Evolutionary conservation across 1,139 yeast genomes (phyloP).

Genomic region (Diutina siamensis): DNA sequence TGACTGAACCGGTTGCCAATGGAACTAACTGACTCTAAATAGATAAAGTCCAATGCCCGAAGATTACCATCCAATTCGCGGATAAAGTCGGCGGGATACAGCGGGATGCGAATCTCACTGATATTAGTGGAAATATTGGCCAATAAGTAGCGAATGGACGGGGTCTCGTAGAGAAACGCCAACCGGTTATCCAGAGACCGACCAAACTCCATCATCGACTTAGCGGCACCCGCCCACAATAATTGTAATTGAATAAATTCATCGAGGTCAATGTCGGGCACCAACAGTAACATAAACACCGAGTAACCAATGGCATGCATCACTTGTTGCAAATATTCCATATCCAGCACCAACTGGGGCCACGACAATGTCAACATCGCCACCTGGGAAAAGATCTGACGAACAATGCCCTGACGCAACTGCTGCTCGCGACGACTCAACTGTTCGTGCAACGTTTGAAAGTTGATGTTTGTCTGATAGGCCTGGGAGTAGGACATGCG

Average conservation of each 20-base stretch:
- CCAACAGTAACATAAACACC: background rate
- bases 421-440: background rate
- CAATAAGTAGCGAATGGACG: background rate
- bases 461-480: background rate
- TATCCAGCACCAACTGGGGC: background rate
- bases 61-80: background rate
- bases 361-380: background rate
- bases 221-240: background rate
- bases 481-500: background rate
- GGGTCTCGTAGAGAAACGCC: background rate
- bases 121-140: background rate
- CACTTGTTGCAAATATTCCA: background rate
- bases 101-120: background rate
- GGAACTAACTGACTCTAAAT: background rate
- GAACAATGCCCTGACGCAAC: background rate
- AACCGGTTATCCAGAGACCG: background rate
- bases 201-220: background rate
- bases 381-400: background rate
- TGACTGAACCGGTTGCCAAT: background rate
- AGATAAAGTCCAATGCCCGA: background rate
- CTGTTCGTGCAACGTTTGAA: background rate
- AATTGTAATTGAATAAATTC: background rate
- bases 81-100: background rate
- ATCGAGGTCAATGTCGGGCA: background rate
- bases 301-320: background rate